Conservation (phyloP, 208 protist genomes). For the Crithidia fasciculata region DNA sequence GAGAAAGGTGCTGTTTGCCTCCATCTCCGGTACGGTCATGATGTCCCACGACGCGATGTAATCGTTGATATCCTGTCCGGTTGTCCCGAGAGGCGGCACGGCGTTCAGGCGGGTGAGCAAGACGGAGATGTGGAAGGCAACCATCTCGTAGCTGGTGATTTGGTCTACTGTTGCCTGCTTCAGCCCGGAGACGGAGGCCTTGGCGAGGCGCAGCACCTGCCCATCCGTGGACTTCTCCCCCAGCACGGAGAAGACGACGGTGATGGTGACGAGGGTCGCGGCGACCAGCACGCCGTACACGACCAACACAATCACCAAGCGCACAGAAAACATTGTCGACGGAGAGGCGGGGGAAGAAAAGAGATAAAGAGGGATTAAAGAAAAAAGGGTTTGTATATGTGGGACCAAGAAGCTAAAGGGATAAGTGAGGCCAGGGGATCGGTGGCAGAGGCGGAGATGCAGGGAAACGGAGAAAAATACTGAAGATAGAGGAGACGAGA, state of each 20-base stretch:
- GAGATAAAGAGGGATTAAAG: neutral
- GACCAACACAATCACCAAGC: neutral
- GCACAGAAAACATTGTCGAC: slow-evolving; percentile 1
- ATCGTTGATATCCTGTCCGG: neutral
- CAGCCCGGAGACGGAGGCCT: neutral
- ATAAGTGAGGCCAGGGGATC: too few species aligned
- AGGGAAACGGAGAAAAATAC: too few species aligned
- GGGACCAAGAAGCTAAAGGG: too few species aligned
- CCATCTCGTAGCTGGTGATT: neutral
- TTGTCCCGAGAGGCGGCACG: neutral
- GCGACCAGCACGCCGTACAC: slow-evolving; percentile 9
- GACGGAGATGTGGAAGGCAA: neutral
- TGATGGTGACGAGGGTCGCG: slow-evolving; percentile 6
- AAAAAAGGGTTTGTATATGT: too few species aligned
- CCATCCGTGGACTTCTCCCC: neutral
- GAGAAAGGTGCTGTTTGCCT: neutral
- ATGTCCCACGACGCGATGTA: neutral
- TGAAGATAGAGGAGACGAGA: too few species aligned
- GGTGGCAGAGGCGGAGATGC: too few species aligned
- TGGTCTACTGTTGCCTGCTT: slow-evolving; percentile 7
- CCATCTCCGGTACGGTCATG: slow-evolving; percentile 10
- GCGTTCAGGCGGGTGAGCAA: neutral
- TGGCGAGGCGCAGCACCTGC: neutral
- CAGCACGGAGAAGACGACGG: slow-evolving; percentile 18
- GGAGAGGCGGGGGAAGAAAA: neutral